Evolutionary conservation across 495 filamentous ascomycete genomes (phyloP).

Genomic region (Beverwykella pulmonaria): DNA sequence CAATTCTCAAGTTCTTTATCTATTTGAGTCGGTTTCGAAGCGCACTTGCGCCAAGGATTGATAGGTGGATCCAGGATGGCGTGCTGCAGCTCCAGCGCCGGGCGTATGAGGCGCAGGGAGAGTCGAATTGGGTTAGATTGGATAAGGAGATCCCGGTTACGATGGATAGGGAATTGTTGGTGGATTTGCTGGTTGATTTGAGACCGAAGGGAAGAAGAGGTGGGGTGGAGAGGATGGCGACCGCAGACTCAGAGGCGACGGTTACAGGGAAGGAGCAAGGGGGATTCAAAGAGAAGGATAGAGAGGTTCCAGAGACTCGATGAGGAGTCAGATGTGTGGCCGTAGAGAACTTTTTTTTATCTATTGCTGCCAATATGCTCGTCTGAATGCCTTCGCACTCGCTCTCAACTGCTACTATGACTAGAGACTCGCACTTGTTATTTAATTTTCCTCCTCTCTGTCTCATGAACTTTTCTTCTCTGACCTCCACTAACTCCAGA

Average conservation of each 20-base stretch:
- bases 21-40: not conserved
- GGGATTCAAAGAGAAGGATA: not conserved
- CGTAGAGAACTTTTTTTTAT: too few species aligned
- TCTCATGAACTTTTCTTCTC: too few species aligned
- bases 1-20: constrained; percentile 5
- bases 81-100: constrained; percentile 15
- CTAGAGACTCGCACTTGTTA: too few species aligned
- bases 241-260: not conserved
- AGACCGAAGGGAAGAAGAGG: not conserved
- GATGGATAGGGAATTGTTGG: not conserved
- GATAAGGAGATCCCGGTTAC: constrained; percentile 5
- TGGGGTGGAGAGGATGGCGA: not conserved
- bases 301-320: not conserved
- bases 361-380: too few species aligned
- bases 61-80: constrained; percentile 20
- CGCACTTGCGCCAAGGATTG: constrained; percentile 8
- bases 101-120: constrained; percentile 10
- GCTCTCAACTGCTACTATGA: too few species aligned
- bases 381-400: too few species aligned
- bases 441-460: too few species aligned
- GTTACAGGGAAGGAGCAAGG: not conserved
- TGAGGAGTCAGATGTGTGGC: too few species aligned
- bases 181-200: not conserved
- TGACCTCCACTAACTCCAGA: too few species aligned
- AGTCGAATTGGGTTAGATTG: not conserved